Evolutionary conservation across 2,329 filamentous ascomycete species (phyloP), one percentile per base, ranked within the genome.

Genomic region (Didymella keratinophila): DNA sequence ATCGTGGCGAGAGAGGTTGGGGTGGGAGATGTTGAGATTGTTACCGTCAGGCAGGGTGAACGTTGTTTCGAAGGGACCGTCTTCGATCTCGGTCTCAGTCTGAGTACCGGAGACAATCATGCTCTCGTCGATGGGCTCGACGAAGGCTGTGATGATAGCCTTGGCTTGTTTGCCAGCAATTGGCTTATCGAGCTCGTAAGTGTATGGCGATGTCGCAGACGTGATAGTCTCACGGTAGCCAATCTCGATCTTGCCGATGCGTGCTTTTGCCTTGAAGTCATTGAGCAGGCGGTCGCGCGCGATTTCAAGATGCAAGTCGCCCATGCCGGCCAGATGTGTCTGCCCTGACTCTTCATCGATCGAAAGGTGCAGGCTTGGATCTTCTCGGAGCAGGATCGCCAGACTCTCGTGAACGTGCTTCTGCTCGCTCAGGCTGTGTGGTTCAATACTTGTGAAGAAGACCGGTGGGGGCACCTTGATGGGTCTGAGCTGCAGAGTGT

Each of bases 391-490:
- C 5, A 97, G 84, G 47, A 95, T 86, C 5, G 87, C 85, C 6
- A 99, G 81, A 0, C 90, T 89, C 6, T 89, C 86, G 55, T 91
- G 86, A 6, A 99, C 86, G 58, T 89, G 86, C 67, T 93, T 93
- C 68, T 93, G 90, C 65, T 93, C 92, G 30, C 89, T 85, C 30
- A 91, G 80, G 67, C 91, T 89, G 66, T 92, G 80, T 18, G 87
- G 92, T 64, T 98, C 94, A 27, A 98, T 88, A 60, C 93, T 92
- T n/a, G 96, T 89, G 76, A 98, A 99, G 71, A 97, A 97, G 0
- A 99, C 95, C 0, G 95, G 93, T 0, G 95, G 93, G 0, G 95
- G 94, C 0, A 97, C 91, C 58, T 91, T 86, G 27, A 96, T 95
- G 0, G 95, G 92, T 16, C 92, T 87, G 34, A 99, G 86, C 71